These are phyloP conservation scores for Ciborinia camelliae DNA, from an alignment of 2,329 filamentous ascomycete genomes.

Conservation along the genomic window DNA sequence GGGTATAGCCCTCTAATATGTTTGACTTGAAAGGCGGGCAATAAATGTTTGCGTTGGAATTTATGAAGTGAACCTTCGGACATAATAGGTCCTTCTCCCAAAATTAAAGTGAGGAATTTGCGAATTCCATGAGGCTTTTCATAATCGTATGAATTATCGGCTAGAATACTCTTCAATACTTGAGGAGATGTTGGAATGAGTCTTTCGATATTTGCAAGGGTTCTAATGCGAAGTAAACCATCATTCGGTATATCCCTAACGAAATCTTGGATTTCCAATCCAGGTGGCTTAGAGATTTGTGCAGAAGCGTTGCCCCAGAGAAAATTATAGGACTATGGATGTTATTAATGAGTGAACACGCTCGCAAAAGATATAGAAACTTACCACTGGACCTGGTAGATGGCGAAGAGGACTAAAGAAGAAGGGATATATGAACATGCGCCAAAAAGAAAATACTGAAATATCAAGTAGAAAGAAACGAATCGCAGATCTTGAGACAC, in stretches of 20 bases:
- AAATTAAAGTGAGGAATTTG: slow-evolving; percentile 55
- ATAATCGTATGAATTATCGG: slow-evolving; percentile 66
- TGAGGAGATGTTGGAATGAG: slow-evolving; percentile 57
- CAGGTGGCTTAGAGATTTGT: slow-evolving; percentile 6
- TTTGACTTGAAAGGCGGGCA: slow-evolving; percentile 76
- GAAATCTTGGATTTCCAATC: slow-evolving; percentile 34
- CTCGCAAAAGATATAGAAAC: background rate
- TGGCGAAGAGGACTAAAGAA: slow-evolving; percentile 25
- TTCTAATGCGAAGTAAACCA: slow-evolving; percentile 63
- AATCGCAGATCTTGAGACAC: slow-evolving; percentile 10
- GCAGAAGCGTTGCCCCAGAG: slow-evolving; percentile 6
- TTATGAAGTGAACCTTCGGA: slow-evolving; percentile 85
- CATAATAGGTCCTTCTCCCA: slow-evolving; percentile 66
- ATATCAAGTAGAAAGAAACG: slow-evolving; percentile 10
- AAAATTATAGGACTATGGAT: slow-evolving; percentile 6
- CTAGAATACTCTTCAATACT: slow-evolving; percentile 64
- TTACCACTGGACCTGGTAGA: slow-evolving; percentile 20
- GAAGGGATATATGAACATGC: slow-evolving; percentile 19
- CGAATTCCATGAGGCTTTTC: slow-evolving; percentile 56
- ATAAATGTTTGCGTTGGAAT: slow-evolving; percentile 68
- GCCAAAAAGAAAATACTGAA: slow-evolving; percentile 4
- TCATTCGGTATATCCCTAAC: slow-evolving; percentile 58
- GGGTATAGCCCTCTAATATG: slow-evolving; percentile 82
- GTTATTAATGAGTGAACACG: background rate
- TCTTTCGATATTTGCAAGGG: slow-evolving; percentile 57